These are phyloP conservation scores for Kodamaea sagamina DNA, from an alignment of 805 yeast genomes.

Conservation along the genomic window DNA sequence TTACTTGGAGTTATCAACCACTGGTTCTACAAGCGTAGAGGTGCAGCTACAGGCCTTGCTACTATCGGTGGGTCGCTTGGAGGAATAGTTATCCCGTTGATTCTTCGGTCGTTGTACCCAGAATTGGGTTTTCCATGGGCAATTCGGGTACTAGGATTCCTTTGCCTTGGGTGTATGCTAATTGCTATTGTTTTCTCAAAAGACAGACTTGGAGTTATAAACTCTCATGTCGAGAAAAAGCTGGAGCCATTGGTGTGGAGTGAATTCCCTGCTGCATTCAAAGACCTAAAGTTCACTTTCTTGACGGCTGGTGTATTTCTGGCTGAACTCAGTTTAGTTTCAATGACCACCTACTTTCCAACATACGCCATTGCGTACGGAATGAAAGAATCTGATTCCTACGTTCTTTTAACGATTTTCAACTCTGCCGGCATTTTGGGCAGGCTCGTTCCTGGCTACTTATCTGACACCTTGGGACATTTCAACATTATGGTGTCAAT, in stretches of 20 bases:
- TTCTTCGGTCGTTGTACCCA: constrained; percentile 47
- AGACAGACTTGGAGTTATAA: constrained; percentile 16
- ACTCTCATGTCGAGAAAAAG: background rate
- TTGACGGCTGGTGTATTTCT: constrained; percentile 45
- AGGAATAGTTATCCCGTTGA: constrained; percentile 61
- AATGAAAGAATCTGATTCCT: constrained; percentile 43
- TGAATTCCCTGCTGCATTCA: constrained; percentile 36
- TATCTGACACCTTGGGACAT: constrained; percentile 57
- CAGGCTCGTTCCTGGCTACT: constrained; percentile 53
- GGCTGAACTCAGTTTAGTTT: constrained; percentile 53
- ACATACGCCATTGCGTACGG: constrained; percentile 58
- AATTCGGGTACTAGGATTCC: constrained; percentile 29
- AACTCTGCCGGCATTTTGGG: constrained; percentile 53
- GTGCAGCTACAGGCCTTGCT: constrained; percentile 24
- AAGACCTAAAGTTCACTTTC: constrained; percentile 36
- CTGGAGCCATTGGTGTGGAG: constrained; percentile 4
- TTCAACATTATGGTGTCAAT: constrained; percentile 57
- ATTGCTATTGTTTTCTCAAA: constrained; percentile 18
- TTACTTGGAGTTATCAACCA: constrained; percentile 24
- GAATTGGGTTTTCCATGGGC: constrained; percentile 63
- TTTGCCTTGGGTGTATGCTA: constrained; percentile 19
- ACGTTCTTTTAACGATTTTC: constrained; percentile 47
- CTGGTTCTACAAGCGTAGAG: constrained; percentile 25
- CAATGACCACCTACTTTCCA: constrained; percentile 55
- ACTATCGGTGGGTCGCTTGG: constrained; percentile 65